phyloP scores from a whole-genome alignment of 495 filamentous ascomycete species.

The Xylaria telfairii region DNA sequence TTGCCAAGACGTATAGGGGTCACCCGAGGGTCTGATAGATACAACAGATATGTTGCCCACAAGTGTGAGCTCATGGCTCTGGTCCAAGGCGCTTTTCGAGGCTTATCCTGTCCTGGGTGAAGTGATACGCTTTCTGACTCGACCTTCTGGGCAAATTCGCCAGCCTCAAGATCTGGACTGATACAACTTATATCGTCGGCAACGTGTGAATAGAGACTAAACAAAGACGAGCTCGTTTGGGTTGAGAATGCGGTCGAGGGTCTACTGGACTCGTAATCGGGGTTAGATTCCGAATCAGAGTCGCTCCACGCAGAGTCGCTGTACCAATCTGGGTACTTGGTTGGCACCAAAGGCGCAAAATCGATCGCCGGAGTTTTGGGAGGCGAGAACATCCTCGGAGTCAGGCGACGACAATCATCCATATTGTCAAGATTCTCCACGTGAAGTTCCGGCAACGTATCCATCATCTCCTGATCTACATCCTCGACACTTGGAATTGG shows the following conservation, averaged over 20 bases:
- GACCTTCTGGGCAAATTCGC: slow-evolving; percentile 32
- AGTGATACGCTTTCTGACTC: slow-evolving; percentile 7
- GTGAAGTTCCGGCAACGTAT: slow-evolving; percentile 34
- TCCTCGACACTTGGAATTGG: slow-evolving; percentile 61
- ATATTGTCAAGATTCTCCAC: slow-evolving; percentile 41
- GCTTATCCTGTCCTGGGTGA: slow-evolving; percentile 32
- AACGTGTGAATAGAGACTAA: slow-evolving; percentile 53
- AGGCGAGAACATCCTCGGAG: slow-evolving; percentile 45
- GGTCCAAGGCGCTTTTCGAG: slow-evolving; percentile 70
- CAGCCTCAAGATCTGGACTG: slow-evolving; percentile 48
- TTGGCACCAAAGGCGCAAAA: slow-evolving; percentile 39
- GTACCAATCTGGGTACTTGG: slow-evolving; percentile 55
- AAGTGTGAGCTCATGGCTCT: slow-evolving; percentile 90
- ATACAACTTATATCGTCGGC: slow-evolving; percentile 55
- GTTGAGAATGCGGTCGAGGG: slow-evolving; percentile 58
- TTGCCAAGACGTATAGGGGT: slow-evolving; percentile 93
- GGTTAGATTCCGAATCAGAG: slow-evolving; percentile 53
- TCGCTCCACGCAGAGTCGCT: slow-evolving; percentile 51
- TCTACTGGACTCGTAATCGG: slow-evolving; percentile 57
- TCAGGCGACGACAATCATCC: slow-evolving; percentile 34
- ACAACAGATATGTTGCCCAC: slow-evolving; percentile 88
- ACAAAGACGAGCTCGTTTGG: slow-evolving; percentile 54
- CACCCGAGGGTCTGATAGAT: slow-evolving; percentile 88
- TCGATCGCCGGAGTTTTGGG: slow-evolving; percentile 56
- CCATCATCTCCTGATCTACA: slow-evolving; percentile 45